Evolutionary conservation across 176 grass and related monocot species (phyloP), one percentile per base, ranked within the genome.

Genomic region (Chrysopogon serrulatus): DNA sequence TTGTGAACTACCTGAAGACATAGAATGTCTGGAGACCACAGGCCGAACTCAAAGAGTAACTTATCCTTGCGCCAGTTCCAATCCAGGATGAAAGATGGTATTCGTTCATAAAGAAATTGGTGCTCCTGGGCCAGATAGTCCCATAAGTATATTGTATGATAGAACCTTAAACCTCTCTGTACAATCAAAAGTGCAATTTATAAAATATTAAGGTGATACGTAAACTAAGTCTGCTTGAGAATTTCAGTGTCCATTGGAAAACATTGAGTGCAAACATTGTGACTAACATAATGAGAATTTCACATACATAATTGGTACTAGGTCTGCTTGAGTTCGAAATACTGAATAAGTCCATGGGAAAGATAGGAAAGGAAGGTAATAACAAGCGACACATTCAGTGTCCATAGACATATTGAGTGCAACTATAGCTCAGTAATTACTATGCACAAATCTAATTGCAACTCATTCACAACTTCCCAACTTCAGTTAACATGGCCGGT

Each of bases 81-180:
- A 81, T 91, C 82, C 77, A 93, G 56, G 21, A 93, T 85, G 66
- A 79, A 73, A 33, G 59, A 19, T 66, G 82, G 89, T 88, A 92
- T 86, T 51, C 63, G 40, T 48, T 79, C 82, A 74, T 98, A 98
- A 77, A 98, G 96, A 77, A 85, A 64, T 14, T 39, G 76, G 63
- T 95, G 93, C 32, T 98, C 84, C 59, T 76, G 81, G 56, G 96
- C 96, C 82, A 98, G 85, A 86, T 98, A 98, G 68, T 98, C 91
- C n/a, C 64, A 93, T 93, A 57, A 98, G 91, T 74, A 98, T 98
- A 86, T 98, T 98, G 87, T 95, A 98, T 35, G 96, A 98, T 43
- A 98, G 56, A 90, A 98, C 69, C 62, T 84, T 88, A 87, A 98
- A 98, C 62, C 85, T 90, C 85, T 93, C 93, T 98, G 89, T 82